A percentile compares a stretch with the other conserved stretches of the same genome.
Evolutionary conservation across 1,284 basidiomycete genomes (phyloP).

Genomic region (Cryptococcus jaspeensis): DNA sequence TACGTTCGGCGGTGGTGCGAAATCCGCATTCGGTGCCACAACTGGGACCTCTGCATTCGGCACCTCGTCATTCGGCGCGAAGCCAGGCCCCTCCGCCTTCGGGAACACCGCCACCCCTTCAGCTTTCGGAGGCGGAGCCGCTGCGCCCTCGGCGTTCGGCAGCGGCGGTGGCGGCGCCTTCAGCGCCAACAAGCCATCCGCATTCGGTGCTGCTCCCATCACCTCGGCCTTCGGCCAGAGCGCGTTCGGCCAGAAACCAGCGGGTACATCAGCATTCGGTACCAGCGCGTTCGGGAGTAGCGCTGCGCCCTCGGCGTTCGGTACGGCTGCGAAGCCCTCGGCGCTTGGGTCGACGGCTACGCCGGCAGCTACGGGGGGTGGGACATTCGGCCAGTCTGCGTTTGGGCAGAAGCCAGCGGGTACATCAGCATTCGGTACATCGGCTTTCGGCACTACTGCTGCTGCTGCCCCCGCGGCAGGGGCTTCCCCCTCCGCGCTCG

Average conservation of each 20-base stretch:
- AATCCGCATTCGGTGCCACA: conserved; percentile 12
- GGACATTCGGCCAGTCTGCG: conserved; percentile 36
- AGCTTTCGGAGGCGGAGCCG: conserved; percentile 13
- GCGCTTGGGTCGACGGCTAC: conserved; percentile 15
- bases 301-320: conserved; percentile 17
- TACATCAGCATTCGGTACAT: conserved; percentile 7
- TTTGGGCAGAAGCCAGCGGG: conserved; percentile 5
- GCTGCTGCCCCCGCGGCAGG: too few relatives aligned
- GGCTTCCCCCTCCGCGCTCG: too few relatives aligned
- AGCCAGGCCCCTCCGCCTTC: conserved; percentile 21
- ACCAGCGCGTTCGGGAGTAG: conserved; percentile 38
- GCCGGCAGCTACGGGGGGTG: conserved; percentile 15
- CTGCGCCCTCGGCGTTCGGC: conserved; percentile 41
- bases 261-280: conserved; percentile 27
- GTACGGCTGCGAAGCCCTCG: conserved; percentile 15
- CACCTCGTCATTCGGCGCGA: background rate
- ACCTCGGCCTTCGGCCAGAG: conserved; percentile 23
- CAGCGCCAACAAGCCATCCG: conserved; percentile 9
- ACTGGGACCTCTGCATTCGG: conserved; percentile 11
- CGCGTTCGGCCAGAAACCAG: conserved; percentile 17
- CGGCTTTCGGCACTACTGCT: background rate
- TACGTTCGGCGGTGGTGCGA: conserved; percentile 32
- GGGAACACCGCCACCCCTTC: conserved; percentile 16
- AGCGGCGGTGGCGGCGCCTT: conserved; percentile 15
- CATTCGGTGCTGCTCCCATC: conserved; percentile 12